phyloP scores from a whole-genome alignment of 2,329 filamentous ascomycete genomes.

The Cryphonectria carpinicola region DNA sequence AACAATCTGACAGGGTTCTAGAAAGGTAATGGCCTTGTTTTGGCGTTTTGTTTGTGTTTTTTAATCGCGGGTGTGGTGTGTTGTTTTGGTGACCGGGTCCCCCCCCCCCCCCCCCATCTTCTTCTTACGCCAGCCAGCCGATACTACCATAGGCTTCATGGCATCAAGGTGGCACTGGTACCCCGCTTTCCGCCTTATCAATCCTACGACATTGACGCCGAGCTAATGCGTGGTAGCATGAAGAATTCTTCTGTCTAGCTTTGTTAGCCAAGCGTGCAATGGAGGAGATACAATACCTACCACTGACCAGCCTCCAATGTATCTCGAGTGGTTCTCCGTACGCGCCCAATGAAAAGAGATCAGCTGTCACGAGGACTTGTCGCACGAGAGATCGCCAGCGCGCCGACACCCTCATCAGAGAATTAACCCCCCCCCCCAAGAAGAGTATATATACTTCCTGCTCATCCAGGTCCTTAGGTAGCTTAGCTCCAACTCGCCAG shows the following conservation, averaged over 20 bases:
- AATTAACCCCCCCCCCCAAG: background rate
- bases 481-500: background rate
- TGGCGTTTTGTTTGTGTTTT: background rate
- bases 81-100: background rate
- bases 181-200: background rate
- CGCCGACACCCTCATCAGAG: background rate
- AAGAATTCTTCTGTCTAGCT: background rate
- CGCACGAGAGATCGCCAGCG: background rate
- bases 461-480: background rate
- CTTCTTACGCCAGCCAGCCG: background rate
- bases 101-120: background rate
- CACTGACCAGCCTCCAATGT: background rate
- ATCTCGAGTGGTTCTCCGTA: background rate
- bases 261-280: background rate
- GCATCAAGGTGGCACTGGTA: background rate
- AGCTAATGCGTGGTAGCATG: background rate
- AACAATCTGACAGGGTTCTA: no score
- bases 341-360: background rate
- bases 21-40: no score
- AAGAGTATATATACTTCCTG: background rate
- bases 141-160: background rate
- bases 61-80: background rate
- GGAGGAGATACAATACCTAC: background rate
- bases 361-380: background rate
- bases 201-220: background rate